Conservation (phyloP, 768 basidiomycete genomes). For the Lactarius indigo region DNA sequence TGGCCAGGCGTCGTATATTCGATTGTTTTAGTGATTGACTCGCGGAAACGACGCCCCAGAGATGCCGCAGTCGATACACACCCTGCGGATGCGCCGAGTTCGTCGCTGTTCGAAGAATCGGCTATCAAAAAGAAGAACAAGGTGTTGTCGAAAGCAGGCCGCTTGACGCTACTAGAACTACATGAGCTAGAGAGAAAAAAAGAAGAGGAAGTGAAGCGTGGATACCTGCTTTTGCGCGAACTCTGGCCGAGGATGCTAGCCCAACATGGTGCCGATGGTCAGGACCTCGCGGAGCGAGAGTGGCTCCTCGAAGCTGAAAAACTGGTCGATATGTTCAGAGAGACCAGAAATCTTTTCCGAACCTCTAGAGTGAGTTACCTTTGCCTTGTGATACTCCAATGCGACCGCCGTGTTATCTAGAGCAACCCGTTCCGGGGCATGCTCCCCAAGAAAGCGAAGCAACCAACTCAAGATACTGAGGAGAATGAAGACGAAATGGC, state of each 20-base stretch:
- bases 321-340: constrained; percentile 84
- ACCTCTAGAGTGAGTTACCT: constrained; percentile 57
- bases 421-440: constrained; percentile 64
- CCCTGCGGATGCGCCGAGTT: constrained; percentile 32
- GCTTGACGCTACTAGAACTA: constrained; percentile 56
- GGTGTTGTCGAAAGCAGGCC: constrained; percentile 32
- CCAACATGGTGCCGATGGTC: constrained; percentile 37
- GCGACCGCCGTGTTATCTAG: constrained; percentile 28
- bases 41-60: constrained; percentile 30
- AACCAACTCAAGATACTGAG: constrained; percentile 39
- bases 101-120: constrained; percentile 65
- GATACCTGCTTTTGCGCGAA: constrained; percentile 57
- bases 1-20: background rate
- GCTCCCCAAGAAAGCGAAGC: constrained; percentile 49
- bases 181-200: constrained; percentile 30
- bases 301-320: constrained; percentile 86
- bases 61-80: constrained; percentile 21
- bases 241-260: constrained; percentile 56
- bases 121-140: constrained; percentile 38
- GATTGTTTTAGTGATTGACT: constrained; percentile 35
- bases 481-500: constrained; percentile 70
- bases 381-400: background rate
- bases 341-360: constrained; percentile 80
- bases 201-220: constrained; percentile 56
- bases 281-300: constrained; percentile 53